Evolutionary conservation across 768 basidiomycete genomes (phyloP), one percentile per base, ranked within the genome.

Genomic region (Hirschioporus abietinus): DNA sequence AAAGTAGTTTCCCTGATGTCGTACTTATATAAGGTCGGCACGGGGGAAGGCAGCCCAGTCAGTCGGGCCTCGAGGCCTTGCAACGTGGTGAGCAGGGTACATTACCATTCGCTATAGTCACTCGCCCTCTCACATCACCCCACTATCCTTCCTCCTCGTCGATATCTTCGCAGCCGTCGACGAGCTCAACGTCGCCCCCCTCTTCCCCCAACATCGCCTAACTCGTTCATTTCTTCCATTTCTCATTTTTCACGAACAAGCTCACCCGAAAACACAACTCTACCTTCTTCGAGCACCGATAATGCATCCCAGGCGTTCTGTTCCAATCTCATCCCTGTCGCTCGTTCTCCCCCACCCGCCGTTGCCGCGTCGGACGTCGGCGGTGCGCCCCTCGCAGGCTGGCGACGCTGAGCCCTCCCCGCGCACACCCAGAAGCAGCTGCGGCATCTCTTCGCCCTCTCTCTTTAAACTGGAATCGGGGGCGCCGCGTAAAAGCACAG

Each of bases 401-500:
- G 10, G 35, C 24, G 58, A 62, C 20, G 35, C 65, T n/a, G 27
- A 34, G 18, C 35, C 36, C 36, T 68, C 68, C 34, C 68, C 69
- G 25, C 60, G 64, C 64, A 68, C 69, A 10, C 69, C 92, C 0
- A 92, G 89, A 0, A 79, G 79, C 59, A 83, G 82, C 64, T 83
- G 82, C 72, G 80, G 80, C 69, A 86, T 87, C 4, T 86, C 88
- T 34, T 73, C 74, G 69, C 81, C 82, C 64, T 81, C 85, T 1
- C 80, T 86, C 66, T 76, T 87, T 66, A 75, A 88, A 67, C 82
- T 87, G 66, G 80, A 24, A 66, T 78, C 67, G 67, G 71, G 71
- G 63, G 71, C 74, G 82, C 87, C 78, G 79, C 72, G 91, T 69
- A 89, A 88, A 76, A 92, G 90, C 76, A 87, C 88, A 0, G 90